phyloP scores from a whole-genome alignment of 257 asterid species.

The Solanum rostratum region DNA sequence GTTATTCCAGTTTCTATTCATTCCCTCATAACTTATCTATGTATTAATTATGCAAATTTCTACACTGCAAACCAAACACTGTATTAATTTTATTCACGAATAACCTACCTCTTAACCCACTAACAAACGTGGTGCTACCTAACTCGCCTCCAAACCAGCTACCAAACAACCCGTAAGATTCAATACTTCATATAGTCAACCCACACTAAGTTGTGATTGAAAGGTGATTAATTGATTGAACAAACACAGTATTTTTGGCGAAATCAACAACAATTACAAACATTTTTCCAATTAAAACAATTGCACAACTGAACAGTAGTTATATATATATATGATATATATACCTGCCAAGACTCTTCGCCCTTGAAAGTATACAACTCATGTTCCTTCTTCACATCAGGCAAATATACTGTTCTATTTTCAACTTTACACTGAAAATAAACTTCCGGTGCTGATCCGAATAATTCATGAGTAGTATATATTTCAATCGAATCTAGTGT shows the following conservation, averaged over 20 bases:
- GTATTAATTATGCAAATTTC: too few relatives aligned
- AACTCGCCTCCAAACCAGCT: neutral
- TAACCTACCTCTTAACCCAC: too few relatives aligned
- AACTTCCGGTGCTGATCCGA: slow-evolving; percentile 1
- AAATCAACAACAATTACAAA: neutral
- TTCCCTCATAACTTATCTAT: neutral
- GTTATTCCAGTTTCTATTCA: too few relatives aligned
- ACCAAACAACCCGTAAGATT: neutral
- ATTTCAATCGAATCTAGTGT: slow-evolving; percentile 5
- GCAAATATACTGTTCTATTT: slow-evolving; percentile 9
- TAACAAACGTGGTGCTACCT: too few relatives aligned
- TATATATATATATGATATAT: neutral
- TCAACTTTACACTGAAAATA: slow-evolving; percentile 17
- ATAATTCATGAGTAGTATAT: slow-evolving; percentile 4
- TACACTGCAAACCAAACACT: too few relatives aligned
- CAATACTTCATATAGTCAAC: neutral
- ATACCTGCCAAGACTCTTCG: slow-evolving; percentile 24
- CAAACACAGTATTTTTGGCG: neutral
- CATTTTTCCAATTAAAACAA: neutral
- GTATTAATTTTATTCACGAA: too few relatives aligned
- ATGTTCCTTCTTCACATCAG: slow-evolving; percentile 15
- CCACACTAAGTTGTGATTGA: neutral
- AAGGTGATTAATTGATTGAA: neutral
- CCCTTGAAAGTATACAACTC: slow-evolving; percentile 9
- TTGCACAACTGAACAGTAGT: neutral